phyloP scores from a whole-genome alignment of 352 stramenopile species.

The Globisporangium megalacanthum region DNA sequence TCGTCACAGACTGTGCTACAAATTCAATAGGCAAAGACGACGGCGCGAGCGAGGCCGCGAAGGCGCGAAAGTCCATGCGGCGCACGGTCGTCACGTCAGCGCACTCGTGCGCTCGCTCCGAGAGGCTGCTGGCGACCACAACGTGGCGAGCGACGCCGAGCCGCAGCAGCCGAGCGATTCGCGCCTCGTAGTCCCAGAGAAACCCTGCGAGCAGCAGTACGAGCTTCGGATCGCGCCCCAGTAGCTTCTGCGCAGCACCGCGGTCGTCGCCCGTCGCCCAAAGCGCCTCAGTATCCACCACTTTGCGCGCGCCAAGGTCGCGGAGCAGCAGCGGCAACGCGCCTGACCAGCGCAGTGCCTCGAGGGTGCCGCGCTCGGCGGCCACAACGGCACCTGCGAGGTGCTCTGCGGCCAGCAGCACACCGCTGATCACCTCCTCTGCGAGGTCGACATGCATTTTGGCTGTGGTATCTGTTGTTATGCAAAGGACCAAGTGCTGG shows the following conservation, averaged over 20 bases:
- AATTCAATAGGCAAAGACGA: too few species aligned
- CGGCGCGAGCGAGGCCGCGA: conserved; percentile 22
- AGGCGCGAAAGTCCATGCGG: conserved; percentile 47
- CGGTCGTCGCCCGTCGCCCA: conserved; percentile 15
- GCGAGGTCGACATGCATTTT: conserved; percentile 33
- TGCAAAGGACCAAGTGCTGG: too few species aligned
- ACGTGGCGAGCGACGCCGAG: conserved; percentile 33
- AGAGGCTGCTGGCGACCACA: conserved; percentile 60
- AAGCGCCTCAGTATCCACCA: conserved; percentile 36
- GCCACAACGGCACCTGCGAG: conserved; percentile 43
- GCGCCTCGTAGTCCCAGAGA: conserved; percentile 54
- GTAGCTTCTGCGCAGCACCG: conserved; percentile 6
- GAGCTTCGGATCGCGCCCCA: conserved; percentile 8
- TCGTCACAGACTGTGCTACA: too few species aligned
- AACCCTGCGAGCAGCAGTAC: conserved; percentile 51
- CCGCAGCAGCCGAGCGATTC: conserved; percentile 28
- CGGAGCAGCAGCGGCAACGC: conserved; percentile 61
- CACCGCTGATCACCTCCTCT: conserved; percentile 48
- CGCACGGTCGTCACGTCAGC: conserved; percentile 30
- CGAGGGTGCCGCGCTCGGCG: conserved; percentile 47
- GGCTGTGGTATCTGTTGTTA: too few species aligned
- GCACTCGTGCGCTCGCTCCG: conserved; percentile 65
- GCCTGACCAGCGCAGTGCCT: conserved; percentile 61
- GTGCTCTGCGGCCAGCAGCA: conserved; percentile 50
- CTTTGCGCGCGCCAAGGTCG: conserved; percentile 44